These are phyloP conservation scores for Alternaria sp. DNA, from an alignment of 2,329 filamentous ascomycete genomes.

Conservation along the genomic window DNA sequence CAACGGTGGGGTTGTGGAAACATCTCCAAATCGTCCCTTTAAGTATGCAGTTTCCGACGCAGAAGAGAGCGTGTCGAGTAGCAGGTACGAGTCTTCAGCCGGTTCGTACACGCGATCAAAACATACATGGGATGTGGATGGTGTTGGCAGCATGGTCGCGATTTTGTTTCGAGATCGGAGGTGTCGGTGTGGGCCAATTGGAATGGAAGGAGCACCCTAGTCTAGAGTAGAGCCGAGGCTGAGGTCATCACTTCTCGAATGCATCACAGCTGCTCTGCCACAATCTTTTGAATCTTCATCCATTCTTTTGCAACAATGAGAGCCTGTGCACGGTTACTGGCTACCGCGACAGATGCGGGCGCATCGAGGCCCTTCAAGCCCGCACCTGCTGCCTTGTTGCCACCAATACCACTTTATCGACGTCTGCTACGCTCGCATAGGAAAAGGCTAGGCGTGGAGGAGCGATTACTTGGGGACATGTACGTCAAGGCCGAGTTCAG, in stretches of 20 bases:
- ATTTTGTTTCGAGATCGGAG: constrained; percentile 21
- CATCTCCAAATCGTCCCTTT: constrained; percentile 64
- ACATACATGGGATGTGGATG: constrained; percentile 88
- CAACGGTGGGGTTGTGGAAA: constrained; percentile 55
- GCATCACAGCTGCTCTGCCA: constrained; percentile 20
- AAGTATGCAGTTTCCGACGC: constrained; percentile 74
- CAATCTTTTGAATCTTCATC: neutral
- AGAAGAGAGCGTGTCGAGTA: constrained; percentile 89
- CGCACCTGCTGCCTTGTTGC: constrained; percentile 73
- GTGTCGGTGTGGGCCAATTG: constrained; percentile 30
- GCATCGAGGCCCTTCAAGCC: constrained; percentile 47
- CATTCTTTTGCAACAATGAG: constrained; percentile 37
- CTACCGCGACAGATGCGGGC: constrained; percentile 47
- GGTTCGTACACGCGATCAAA: constrained; percentile 93
- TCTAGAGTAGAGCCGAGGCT: constrained; percentile 27
- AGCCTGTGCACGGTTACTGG: constrained; percentile 38
- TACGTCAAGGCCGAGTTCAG: constrained; percentile 95
- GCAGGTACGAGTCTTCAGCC: constrained; percentile 92
- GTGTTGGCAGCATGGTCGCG: constrained; percentile 82
- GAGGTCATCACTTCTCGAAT: constrained; percentile 34
- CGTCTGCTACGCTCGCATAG: constrained; percentile 87
- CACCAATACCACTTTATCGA: constrained; percentile 88
- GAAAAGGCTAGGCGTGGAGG: constrained; percentile 74
- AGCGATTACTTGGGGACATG: constrained; percentile 85
- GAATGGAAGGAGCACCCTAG: constrained; percentile 29